These are phyloP conservation scores for Phytophthora fragariaefolia DNA, from an alignment of 352 stramenopile species.

Conservation along the genomic window DNA sequence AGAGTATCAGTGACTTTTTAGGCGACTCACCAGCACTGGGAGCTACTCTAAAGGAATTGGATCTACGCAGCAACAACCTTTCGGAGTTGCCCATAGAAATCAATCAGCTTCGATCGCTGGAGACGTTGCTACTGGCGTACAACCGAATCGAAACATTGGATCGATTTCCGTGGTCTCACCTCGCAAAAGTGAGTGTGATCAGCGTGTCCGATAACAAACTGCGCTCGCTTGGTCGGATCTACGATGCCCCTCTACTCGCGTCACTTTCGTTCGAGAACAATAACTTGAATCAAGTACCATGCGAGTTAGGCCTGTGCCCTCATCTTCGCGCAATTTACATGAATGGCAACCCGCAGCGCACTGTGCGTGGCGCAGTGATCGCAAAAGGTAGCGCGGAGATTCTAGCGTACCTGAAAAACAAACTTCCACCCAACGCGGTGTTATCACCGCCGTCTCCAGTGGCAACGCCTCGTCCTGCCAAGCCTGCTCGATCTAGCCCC, in stretches of 20 bases:
- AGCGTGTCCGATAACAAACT: slow-evolving; percentile 86
- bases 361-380: slow-evolving; percentile 71
- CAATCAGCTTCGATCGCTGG: slow-evolving; percentile 43
- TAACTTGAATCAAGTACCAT: slow-evolving; percentile 66
- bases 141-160: slow-evolving; percentile 82
- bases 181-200: slow-evolving; percentile 57
- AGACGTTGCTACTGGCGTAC: slow-evolving; percentile 73
- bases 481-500: not conserved
- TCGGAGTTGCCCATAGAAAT: slow-evolving; percentile 48
- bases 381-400: slow-evolving; percentile 81
- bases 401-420: slow-evolving; percentile 83
- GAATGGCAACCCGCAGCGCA: slow-evolving; percentile 88
- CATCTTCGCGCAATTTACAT: slow-evolving; percentile 79
- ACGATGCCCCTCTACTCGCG: slow-evolving; percentile 57
- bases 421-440: slow-evolving; percentile 53
- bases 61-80: slow-evolving; percentile 78
- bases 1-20: slow-evolving; percentile 55
- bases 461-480: slow-evolving; percentile 3
- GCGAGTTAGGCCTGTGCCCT: slow-evolving; percentile 67
- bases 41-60: slow-evolving; percentile 62
- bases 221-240: slow-evolving; percentile 65
- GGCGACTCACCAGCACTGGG: slow-evolving; percentile 19
- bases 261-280: slow-evolving; percentile 90
- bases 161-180: slow-evolving; percentile 58
- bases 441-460: slow-evolving; percentile 36